Conservation (phyloP, 1,284 basidiomycete species). For the Bjerkandera adusta region DNA sequence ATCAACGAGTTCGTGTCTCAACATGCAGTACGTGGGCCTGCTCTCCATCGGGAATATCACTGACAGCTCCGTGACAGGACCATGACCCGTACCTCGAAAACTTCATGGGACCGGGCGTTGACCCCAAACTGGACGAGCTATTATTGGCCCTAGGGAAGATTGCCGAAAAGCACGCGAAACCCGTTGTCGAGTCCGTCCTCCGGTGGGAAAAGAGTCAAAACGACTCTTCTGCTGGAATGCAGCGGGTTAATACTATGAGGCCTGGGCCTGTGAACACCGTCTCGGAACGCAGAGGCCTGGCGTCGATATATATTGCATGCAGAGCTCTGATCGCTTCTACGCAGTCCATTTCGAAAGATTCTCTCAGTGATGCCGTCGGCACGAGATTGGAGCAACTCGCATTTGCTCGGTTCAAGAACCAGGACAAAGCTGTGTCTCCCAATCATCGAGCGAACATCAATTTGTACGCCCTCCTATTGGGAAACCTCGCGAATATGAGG, state of each 20-base stretch:
- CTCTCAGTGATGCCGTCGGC: slow-evolving; percentile 74
- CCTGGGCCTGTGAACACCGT: slow-evolving; percentile 33
- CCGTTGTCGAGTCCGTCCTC: slow-evolving; percentile 85
- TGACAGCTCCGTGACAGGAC: slow-evolving; percentile 43
- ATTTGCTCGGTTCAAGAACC: slow-evolving; percentile 81
- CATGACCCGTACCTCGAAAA: slow-evolving; percentile 64
- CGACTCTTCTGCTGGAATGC: slow-evolving; percentile 58
- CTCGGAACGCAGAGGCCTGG: slow-evolving; percentile 72
- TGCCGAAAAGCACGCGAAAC: slow-evolving; percentile 80
- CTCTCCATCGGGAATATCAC: slow-evolving; percentile 3
- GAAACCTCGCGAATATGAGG: slow-evolving; percentile 79
- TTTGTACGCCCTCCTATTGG: slow-evolving; percentile 79
- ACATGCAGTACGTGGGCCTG: slow-evolving; percentile 51
- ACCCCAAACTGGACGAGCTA: slow-evolving; percentile 78
- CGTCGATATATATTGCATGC: slow-evolving; percentile 87
- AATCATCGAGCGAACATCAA: slow-evolving; percentile 83
- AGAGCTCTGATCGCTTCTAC: slow-evolving; percentile 80
- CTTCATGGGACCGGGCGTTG: slow-evolving; percentile 69
- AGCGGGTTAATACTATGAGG: slow-evolving; percentile 42
- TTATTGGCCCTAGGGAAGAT: slow-evolving; percentile 84
- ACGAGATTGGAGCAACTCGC: slow-evolving; percentile 81
- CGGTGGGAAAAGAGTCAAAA: slow-evolving; percentile 83
- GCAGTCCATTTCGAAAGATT: slow-evolving; percentile 69
- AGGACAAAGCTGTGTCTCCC: slow-evolving; percentile 64
- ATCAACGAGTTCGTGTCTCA: slow-evolving; percentile 72